These are phyloP conservation scores for Heterobasidion irregulare DNA, from an alignment of 1,284 basidiomycete genomes.

Conservation along the genomic window DNA sequence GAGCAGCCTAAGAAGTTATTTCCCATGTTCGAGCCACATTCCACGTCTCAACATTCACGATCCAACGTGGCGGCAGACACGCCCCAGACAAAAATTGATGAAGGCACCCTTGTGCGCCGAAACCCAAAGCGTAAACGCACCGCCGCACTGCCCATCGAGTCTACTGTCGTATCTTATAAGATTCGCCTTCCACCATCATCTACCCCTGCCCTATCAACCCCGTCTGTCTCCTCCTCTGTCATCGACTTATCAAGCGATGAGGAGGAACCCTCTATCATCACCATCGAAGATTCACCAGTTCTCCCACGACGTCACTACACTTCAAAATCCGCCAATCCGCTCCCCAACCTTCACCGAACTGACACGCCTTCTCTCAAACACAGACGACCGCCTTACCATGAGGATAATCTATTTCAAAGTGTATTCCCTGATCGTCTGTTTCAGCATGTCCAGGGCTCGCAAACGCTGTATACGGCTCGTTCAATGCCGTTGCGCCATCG, in stretches of 20 bases:
- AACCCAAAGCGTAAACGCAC: not conserved
- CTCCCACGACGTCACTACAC: not conserved
- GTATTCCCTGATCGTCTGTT: not conserved
- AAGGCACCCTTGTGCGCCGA: not conserved
- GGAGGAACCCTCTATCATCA: conserved; percentile 30
- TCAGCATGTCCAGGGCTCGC: conserved; percentile 1
- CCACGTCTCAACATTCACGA: too few species aligned
- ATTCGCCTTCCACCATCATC: not conserved
- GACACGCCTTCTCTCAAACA: not conserved
- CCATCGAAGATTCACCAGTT: conserved; percentile 24
- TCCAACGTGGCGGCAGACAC: too few species aligned
- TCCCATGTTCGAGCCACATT: not conserved
- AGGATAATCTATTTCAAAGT: not conserved
- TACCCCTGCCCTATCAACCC: conserved; percentile 1
- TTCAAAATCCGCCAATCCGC: not conserved
- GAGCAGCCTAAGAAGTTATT: not conserved
- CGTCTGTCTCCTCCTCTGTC: not conserved
- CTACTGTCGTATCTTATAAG: conserved; percentile 1
- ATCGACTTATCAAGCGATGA: conserved; percentile 9
- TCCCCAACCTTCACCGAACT: not conserved
- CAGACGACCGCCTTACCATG: not conserved
- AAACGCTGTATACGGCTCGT: not conserved
- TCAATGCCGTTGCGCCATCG: not conserved
- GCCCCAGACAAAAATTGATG: not conserved
- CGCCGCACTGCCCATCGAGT: not conserved